phyloP scores from a whole-genome alignment of 768 basidiomycete genomes.

The Rhodocollybia butyracea region DNA sequence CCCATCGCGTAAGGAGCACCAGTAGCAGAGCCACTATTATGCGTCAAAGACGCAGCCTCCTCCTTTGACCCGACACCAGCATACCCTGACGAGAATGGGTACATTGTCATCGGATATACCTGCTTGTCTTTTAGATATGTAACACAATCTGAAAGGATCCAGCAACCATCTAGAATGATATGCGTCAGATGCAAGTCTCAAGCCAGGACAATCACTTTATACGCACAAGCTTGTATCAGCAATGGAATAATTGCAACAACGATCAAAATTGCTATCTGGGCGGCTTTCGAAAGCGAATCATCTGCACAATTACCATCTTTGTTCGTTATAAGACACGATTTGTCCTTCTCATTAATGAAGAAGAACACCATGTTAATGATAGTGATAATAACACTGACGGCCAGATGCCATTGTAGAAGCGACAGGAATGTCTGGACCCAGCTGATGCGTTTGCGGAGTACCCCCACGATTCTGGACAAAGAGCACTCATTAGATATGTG shows the following conservation, averaged over 20 bases:
- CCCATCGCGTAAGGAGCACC: neutral
- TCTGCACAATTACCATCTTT: neutral
- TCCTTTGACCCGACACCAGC: neutral
- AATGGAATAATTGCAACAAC: neutral
- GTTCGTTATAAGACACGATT: neutral
- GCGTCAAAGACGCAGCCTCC: constrained; percentile 1
- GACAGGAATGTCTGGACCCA: neutral
- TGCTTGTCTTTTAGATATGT: constrained; percentile 1
- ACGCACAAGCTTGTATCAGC: constrained; percentile 4
- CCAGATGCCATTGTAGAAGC: neutral
- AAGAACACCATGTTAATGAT: constrained; percentile 4
- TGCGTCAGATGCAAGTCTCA: neutral
- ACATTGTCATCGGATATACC: neutral
- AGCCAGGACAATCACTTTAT: neutral
- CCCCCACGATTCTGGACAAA: neutral
- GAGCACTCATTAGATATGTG: neutral
- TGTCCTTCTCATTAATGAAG: neutral
- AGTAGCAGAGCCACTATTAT: constrained; percentile 1
- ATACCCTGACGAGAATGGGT: constrained; percentile 1
- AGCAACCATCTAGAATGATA: constrained; percentile 2
- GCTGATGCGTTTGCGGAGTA: neutral
- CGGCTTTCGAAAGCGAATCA: neutral
- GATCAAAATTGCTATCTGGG: neutral
- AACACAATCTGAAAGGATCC: constrained; percentile 7
- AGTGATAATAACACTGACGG: neutral